These are phyloP conservation scores for Sphaerobolus stellatus DNA, from an alignment of 1,284 basidiomycete genomes.

Conservation along the genomic window DNA sequence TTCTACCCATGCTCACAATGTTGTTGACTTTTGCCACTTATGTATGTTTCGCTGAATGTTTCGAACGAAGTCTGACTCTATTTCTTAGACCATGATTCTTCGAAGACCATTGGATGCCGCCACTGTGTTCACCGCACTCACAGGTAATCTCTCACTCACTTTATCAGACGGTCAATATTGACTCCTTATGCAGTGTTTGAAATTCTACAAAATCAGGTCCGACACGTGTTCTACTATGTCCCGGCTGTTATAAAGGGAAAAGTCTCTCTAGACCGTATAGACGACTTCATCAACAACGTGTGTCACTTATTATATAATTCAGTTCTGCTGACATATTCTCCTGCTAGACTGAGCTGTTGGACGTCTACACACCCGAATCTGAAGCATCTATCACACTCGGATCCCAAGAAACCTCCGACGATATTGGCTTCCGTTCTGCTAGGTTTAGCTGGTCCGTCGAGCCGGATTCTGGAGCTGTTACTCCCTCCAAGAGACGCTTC, in stretches of 20 bases:
- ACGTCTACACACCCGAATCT: constrained; percentile 37
- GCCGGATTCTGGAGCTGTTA: constrained; percentile 28
- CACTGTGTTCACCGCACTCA: neutral
- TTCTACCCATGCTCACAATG: constrained; percentile 47
- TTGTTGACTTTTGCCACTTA: constrained; percentile 45
- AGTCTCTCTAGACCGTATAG: constrained; percentile 47
- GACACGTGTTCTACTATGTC: neutral
- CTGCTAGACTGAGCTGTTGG: constrained; percentile 51
- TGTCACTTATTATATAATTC: constrained; percentile 8
- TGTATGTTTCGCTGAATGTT: constrained; percentile 12
- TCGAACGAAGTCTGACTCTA: neutral
- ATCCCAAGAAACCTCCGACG: constrained; percentile 21
- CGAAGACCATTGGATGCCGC: neutral
- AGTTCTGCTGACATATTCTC: no score
- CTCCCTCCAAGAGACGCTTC: constrained; percentile 37
- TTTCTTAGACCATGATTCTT: neutral
- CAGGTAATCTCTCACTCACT: no score
- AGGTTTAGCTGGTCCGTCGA: constrained; percentile 43
- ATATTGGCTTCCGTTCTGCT: constrained; percentile 44
- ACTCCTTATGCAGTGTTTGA: neutral
- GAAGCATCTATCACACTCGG: constrained; percentile 26
- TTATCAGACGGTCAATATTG: no score
- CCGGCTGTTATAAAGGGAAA: constrained; percentile 30
- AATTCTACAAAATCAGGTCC: neutral
- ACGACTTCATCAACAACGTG: constrained; percentile 44